Base-by-base conservation (phyloP, 2,329 filamentous ascomycete species). In the Sphaerulina vaccinii region DNA sequence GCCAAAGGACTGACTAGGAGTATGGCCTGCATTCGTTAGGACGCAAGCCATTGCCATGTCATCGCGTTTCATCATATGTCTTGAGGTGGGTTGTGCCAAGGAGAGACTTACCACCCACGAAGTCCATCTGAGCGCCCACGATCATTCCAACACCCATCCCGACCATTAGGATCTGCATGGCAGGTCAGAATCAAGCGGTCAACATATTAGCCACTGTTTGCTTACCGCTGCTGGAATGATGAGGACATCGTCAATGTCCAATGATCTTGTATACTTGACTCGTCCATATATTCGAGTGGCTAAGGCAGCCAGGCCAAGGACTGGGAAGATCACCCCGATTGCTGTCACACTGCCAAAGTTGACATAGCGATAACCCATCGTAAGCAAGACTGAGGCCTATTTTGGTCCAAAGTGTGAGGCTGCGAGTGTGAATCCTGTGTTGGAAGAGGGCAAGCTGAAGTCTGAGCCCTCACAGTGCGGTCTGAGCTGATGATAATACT, bases 181-280 rank as follows among this genome's bases (percentile, higher is more conserved):
- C 8, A 11, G 1, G n/a, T 49, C 23, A 47, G 51, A 16, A 15
- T 35, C 46, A 7, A 2, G 23, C 15, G 19, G 18, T 11, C 9
- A 15, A 5, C 5, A 18, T 18, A 35, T 9, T 2, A 13, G 8
- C 21, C 39, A 42, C 11, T 3, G 16, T 24, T 23, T 23, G 35
- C 52, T 51, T 24, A 55, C 52, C 22, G 51, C 46, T 35, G 54
- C 49, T 21, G 54, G 54, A 13, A 53, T 42, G 15, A 56, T 50
- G 37, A 56, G 50, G 9, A 53, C 27, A 33, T 53, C 54, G 44
- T 56, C 54, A 19, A 56, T 38, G 41, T 56, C 54, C 3, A 56
- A 37, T 5, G 32, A 38, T 41, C 43, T 45, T 22, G 41, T 44
- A 32, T 56, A 56, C 29, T 47, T 47, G 19, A 52, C 39, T 18